Conservation (phyloP, 495 filamentous ascomycete genomes). For the Neurospora sp. region DNA sequence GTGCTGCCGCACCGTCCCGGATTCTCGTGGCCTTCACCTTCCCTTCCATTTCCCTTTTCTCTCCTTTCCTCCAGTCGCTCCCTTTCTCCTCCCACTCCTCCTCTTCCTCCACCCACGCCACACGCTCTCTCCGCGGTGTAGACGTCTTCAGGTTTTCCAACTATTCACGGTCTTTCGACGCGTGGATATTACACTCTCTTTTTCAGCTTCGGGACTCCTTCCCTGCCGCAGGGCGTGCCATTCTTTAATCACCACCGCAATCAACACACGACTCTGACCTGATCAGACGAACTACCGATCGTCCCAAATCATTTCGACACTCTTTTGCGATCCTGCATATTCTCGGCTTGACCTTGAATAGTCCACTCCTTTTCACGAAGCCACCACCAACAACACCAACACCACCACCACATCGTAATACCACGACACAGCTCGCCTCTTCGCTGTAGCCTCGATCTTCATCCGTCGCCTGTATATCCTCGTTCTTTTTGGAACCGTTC, state of each 20-base stretch:
- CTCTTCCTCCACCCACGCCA: conserved; percentile 1
- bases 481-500: not conserved
- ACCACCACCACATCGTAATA: not conserved
- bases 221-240: conserved; percentile 40
- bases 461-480: not conserved
- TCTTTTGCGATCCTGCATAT: conserved; percentile 10
- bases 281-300: conserved; percentile 9
- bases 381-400: not conserved
- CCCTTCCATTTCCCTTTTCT: conserved; percentile 8
- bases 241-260: conserved; percentile 24
- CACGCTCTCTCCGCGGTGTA: conserved; percentile 5
- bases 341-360: conserved; percentile 5
- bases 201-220: conserved; percentile 23
- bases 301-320: conserved; percentile 7
- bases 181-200: conserved; percentile 26
- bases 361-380: conserved; percentile 3
- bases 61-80: conserved; percentile 8
- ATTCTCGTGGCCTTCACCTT: conserved; percentile 2
- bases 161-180: conserved; percentile 21
- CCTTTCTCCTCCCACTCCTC: not conserved
- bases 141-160: conserved; percentile 14
- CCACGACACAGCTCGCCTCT: not conserved
- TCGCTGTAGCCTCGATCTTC: not conserved
- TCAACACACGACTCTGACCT: not conserved
- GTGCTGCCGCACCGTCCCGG: not conserved